These are phyloP conservation scores for Calonectria multiphialidica DNA, from an alignment of 2,329 filamentous ascomycete species.

Conservation along the genomic window DNA sequence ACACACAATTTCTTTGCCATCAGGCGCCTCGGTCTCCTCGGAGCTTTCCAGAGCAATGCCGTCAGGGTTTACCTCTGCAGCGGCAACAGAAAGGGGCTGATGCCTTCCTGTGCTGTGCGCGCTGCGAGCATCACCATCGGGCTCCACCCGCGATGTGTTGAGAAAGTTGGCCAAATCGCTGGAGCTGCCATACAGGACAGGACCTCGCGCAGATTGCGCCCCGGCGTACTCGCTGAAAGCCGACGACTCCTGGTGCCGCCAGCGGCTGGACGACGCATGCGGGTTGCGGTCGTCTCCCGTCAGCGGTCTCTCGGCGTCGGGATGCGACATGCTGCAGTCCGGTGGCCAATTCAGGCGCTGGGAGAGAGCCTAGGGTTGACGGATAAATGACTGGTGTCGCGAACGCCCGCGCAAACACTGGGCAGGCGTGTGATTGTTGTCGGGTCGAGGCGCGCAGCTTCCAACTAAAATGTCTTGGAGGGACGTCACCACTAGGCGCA, in stretches of 20 bases:
- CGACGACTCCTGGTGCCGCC: conserved; percentile 74
- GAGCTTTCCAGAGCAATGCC: conserved; percentile 18
- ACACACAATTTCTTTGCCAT: conserved; percentile 73
- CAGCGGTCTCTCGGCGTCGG: conserved; percentile 34
- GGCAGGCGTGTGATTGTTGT: conserved; percentile 23
- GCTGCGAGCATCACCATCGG: conserved; percentile 42
- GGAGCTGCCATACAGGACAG: conserved; percentile 54
- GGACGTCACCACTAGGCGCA: conserved; percentile 25
- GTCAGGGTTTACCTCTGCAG: conserved; percentile 35
- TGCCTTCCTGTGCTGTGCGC: conserved; percentile 51
- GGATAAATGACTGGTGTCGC: background rate
- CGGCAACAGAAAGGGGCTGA: conserved; percentile 64
- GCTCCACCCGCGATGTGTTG: conserved; percentile 65
- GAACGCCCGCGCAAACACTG: background rate
- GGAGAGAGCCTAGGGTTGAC: background rate
- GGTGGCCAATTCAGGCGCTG: conserved; percentile 11
- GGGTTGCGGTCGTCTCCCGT: conserved; percentile 59
- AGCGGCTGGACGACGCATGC: conserved; percentile 67
- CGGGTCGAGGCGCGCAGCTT: conserved; percentile 8
- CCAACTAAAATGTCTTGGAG: conserved; percentile 21
- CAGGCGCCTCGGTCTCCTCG: conserved; percentile 42
- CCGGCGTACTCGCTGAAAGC: conserved; percentile 65
- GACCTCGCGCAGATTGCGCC: conserved; percentile 44
- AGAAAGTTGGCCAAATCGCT: conserved; percentile 68
- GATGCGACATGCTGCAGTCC: conserved; percentile 36